These are phyloP conservation scores for Kalanchoe fedtschenkoi DNA, from an alignment of 164 flowering plant genomes.

Conservation along the genomic window DNA sequence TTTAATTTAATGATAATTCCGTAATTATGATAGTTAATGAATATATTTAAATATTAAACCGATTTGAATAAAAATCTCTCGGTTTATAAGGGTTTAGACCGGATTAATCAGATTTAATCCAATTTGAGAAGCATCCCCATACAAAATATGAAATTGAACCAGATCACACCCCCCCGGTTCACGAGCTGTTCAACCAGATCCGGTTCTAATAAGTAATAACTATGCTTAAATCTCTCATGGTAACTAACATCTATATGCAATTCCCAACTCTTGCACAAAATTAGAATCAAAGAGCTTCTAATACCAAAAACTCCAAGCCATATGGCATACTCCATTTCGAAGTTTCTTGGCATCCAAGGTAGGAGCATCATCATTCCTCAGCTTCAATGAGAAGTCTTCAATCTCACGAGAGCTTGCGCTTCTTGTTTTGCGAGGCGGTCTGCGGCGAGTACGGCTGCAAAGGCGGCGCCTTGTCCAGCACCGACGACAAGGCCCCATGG, in stretches of 20 bases:
- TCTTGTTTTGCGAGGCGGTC: neutral
- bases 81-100: too few species aligned
- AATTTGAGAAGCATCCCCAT: too few species aligned
- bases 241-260: neutral
- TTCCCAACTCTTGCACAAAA: neutral
- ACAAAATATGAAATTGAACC: too few species aligned
- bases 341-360: too few species aligned
- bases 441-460: neutral
- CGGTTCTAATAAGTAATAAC: neutral
- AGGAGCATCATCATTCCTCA: neutral
- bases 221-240: neutral
- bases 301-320: neutral
- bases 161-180: too few species aligned
- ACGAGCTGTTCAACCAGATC: neutral
- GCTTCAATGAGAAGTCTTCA: neutral
- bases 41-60: too few species aligned
- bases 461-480: neutral
- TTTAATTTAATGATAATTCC: too few species aligned
- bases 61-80: too few species aligned
- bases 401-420: neutral
- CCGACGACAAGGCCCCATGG: neutral
- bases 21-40: too few species aligned
- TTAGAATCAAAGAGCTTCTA: neutral
- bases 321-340: too few species aligned
- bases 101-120: too few species aligned